phyloP scores from a whole-genome alignment of 1,284 basidiomycete species.

The Pisolithus thermaeus region DNA sequence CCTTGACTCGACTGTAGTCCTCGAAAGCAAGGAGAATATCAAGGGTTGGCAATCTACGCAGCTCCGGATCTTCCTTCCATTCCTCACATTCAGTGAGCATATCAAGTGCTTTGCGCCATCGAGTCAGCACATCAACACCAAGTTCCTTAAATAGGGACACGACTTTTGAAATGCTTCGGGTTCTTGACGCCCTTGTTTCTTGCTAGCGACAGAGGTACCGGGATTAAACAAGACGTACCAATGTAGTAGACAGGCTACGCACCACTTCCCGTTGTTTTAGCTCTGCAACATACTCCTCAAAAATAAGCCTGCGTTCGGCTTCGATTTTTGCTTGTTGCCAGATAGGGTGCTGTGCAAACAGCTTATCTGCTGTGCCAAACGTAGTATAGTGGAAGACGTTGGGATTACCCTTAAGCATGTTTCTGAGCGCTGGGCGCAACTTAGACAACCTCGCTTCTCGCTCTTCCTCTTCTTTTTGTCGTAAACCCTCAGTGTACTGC shows the following conservation, averaged over 20 bases:
- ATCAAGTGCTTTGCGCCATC: constrained; percentile 80
- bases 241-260: constrained; percentile 24
- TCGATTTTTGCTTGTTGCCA: constrained; percentile 84
- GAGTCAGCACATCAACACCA: constrained; percentile 82
- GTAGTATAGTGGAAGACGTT: constrained; percentile 87
- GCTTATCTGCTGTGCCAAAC: constrained; percentile 78
- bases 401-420: constrained; percentile 78
- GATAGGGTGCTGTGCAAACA: constrained; percentile 78
- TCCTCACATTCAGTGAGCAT: constrained; percentile 71
- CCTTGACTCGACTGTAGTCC: constrained; percentile 81
- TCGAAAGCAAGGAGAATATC: constrained; percentile 91
- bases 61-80: constrained; percentile 69
- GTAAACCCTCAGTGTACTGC: constrained; percentile 67
- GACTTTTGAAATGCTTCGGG: constrained; percentile 74
- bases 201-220: constrained; percentile 40
- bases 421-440: constrained; percentile 75
- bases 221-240: constrained; percentile 5
- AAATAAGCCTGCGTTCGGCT: constrained; percentile 77
- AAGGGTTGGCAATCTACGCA: constrained; percentile 78
- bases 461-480: constrained; percentile 71
- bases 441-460: constrained; percentile 75
- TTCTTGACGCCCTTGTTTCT: constrained; percentile 68
- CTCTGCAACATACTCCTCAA: constrained; percentile 85
- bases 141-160: constrained; percentile 75
- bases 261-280: constrained; percentile 84